Base-by-base conservation (phyloP, 768 basidiomycete genomes). In the Pulveroboletus sp. region DNA sequence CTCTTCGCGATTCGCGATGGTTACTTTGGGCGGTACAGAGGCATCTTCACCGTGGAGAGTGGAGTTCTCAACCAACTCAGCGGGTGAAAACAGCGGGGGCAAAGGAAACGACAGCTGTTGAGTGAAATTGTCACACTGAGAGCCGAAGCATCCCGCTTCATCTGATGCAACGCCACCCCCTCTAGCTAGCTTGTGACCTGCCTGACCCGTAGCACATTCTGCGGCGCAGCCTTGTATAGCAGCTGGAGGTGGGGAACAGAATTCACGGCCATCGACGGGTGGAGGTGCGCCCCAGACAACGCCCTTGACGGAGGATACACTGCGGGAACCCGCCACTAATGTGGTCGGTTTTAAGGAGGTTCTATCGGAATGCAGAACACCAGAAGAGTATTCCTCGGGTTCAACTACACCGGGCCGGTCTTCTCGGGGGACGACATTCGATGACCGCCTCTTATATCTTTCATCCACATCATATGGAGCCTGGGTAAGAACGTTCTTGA, bases 51-150 rank as follows among this genome's bases (percentile, higher is more conserved):
- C 29, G 32, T 11, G 9, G 9, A 51, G 34, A 5, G 47, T 23
- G 6, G 55, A 42, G 14, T 47, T 21, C 2, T 24, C 47, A 11
- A 42, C 39, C 23, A 43, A 20, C 23, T 56, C 59, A 5, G 34
- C 25, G 8, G 53, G 36, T 1, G 50, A 29, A 27, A 52, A 47
- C 12, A 45, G 41, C 19, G 49, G 51, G 36, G 59, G 57, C 12
- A 59, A 52, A 32, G 64, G 62, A 50, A 57, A 62, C 19, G 62
- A 59, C 33, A 54, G n/a, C 16, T 25, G 53, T 32, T 38, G 55
- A 8, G 45, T 38, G 40, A 54, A 45, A 39, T 32, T 45, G 20
- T 40, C 13, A 29, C 16, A 8, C 12, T 33, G 46, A 2, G 42
- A 49, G 16, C 40, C 41, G 21, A 48, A 42, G 17, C 17, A 24